Evolutionary conservation across 1,284 basidiomycete species (phyloP), one percentile per base, ranked within the genome.

Genomic region (Afroboletus lepidellus): DNA sequence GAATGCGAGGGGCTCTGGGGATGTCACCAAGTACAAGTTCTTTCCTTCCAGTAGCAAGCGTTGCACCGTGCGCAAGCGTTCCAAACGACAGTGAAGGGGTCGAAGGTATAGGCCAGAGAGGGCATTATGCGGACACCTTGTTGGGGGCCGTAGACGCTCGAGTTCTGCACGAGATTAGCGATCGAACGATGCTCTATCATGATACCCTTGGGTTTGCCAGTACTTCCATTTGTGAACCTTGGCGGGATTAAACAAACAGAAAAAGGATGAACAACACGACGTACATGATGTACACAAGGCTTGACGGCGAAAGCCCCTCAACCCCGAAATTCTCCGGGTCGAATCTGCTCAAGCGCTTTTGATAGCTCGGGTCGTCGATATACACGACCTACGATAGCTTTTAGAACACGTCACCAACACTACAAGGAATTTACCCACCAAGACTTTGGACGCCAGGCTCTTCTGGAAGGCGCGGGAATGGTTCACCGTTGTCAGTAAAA

Each of bases 181-280:
- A 70, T 70, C 16, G 66, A 66, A 6, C 64, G 58, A 43, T 70
- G 69, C 48, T 66, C 65, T 34, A 71, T 59, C 61, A 65, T 65
- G 34, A 63, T 63, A 18, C 61, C 63, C 41, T 63, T 63, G 11
- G 61, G 61, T 53, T 60, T 63, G 16, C 62, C 63, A 13, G 61
- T 62, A 37, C 63, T 63, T n/a, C 63, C 62, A 29, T 63, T 54
- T 54, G 63, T 69, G 42, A 69, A 65, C 54, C 67, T 68, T 32
- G 51, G 25, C 39, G 12, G 41, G 24, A 38, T 59, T 27, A 48
- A 53, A 4, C 11, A 7, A 5, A 16, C 9, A 2, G 41, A 7
- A 12, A 38, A 9, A 12, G 30, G n/a, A 43, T 23, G 18, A 20
- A 25, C 3, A 6, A 42, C 49, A 46, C 18, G 32, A 46, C 60